Evolutionary conservation across 2,329 filamentous ascomycete species (phyloP).

Genomic region (Alternaria viburni): DNA sequence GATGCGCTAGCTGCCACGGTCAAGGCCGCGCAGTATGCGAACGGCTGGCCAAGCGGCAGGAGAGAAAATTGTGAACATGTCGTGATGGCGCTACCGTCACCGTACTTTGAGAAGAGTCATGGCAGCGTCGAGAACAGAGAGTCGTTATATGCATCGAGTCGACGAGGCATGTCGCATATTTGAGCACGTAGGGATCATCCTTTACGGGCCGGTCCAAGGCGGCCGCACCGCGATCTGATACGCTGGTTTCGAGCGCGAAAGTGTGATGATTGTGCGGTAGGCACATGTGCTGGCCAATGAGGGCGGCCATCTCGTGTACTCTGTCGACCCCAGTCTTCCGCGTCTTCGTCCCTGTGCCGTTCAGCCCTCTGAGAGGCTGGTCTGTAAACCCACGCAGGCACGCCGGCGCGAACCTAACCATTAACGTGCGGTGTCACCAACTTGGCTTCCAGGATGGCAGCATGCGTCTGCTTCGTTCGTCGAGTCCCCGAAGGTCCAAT

Average conservation of each 20-base stretch:
- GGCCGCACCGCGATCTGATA: conserved; percentile 30
- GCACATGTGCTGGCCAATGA: conserved; percentile 12
- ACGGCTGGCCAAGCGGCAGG: conserved; percentile 8
- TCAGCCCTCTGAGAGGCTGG: conserved; percentile 35
- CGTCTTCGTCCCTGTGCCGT: conserved; percentile 30
- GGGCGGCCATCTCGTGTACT: conserved; percentile 21
- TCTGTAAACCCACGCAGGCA: conserved; percentile 41
- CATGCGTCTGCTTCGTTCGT: conserved; percentile 34
- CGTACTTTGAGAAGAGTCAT: conserved; percentile 20
- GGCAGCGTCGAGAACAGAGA: conserved; percentile 8
- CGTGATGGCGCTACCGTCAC: conserved; percentile 24
- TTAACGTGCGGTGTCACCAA: conserved; percentile 37
- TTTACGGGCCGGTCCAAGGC: conserved; percentile 34
- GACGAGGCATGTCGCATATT: conserved; percentile 16
- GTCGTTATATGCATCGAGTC: conserved; percentile 20
- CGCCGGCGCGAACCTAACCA: conserved; percentile 44
- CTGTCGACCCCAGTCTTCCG: conserved; percentile 27
- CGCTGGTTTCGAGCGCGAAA: conserved; percentile 14
- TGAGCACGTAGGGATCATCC: conserved; percentile 19
- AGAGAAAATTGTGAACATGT: not conserved
- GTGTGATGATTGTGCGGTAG: conserved; percentile 35
- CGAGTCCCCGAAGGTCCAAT: conserved; percentile 33
- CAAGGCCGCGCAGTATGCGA: conserved; percentile 1
- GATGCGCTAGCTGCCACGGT: not conserved
- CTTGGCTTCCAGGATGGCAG: conserved; percentile 41